phyloP scores from a whole-genome alignment of 78 protist genomes.

The Dictyostelium brefeldianum region DNA sequence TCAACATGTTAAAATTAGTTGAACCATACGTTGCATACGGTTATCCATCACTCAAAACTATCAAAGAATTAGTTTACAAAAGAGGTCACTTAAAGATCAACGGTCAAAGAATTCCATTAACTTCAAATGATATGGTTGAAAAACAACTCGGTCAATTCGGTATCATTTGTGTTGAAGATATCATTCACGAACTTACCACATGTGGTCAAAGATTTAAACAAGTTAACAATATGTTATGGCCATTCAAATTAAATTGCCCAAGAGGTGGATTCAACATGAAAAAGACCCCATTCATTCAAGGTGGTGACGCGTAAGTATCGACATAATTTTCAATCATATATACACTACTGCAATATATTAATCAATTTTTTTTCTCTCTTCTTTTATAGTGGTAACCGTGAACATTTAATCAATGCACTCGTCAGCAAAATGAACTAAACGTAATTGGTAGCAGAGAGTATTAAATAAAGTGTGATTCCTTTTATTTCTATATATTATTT shows the following conservation, averaged over 20 bases:
- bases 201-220: slow-evolving; percentile 97
- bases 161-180: slow-evolving; percentile 99
- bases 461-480: too few species aligned
- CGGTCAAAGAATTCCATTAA: slow-evolving; percentile 96
- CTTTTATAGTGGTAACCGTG: slow-evolving; percentile 99
- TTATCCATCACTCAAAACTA: slow-evolving; percentile 97
- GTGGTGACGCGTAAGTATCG: too few species aligned
- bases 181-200: slow-evolving; percentile 99
- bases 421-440: slow-evolving; percentile 56
- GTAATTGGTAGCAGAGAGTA: too few species aligned
- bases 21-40: slow-evolving; percentile 99
- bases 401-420: slow-evolving; percentile 39
- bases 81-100: slow-evolving; percentile 98
- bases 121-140: slow-evolving; percentile 95
- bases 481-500: too few species aligned
- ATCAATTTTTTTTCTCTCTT: too few species aligned
- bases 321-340: too few species aligned
- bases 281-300: slow-evolving; percentile 97
- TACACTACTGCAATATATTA: too few species aligned
- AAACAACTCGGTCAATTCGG: slow-evolving; percentile 91
- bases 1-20: slow-evolving; percentile 97
- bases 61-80: slow-evolving; percentile 99
- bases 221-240: slow-evolving; percentile 98
- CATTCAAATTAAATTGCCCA: slow-evolving; percentile 98
- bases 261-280: slow-evolving; percentile 94